Evolutionary conservation across 225 moss, liverwort and hornwort species (phyloP), one percentile per base, ranked within the genome.

Genomic region (Lunularia cruciata): DNA sequence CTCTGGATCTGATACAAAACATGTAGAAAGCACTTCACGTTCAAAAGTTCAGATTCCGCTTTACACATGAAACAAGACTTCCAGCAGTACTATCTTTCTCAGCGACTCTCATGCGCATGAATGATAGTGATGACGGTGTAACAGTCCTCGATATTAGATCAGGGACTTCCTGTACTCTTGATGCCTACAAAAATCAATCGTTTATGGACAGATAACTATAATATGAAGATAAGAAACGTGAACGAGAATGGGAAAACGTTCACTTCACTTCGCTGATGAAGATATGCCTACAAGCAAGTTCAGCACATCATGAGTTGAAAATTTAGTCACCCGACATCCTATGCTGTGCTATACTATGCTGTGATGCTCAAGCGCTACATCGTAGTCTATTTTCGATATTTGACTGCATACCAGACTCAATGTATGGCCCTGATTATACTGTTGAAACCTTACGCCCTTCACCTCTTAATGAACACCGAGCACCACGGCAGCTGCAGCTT

Each of bases 181-280:
- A 51, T 20, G 20, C 51, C 51, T 43, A 43, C 43, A 43, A 43
- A 43, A 43, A 43, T 43, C 43, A 43, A 43, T 43, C 4, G 51
- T n/a, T 19, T 19, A 54, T 54, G 54, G 54, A 54, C 54, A 54
- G 23, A 54, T 9, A 54, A 7, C 54, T 11, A 27, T 28, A 11
- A 27, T 28, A 36, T 3, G 59, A 18, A 22, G 43, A 43, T 43
- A 43, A 11, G 51, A 14, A 38, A 42, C 39, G 25, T 40, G 40
- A 61, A 22, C 23, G 39, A 40, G 11, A 61, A 1, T 22, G 37
- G 61, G 42, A 61, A 61, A 61, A 30, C 57, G 59, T 39, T 61
- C 61, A 61, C 39, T 61, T 40, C 22, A 40, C 39, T 61, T 40
- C 22, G 27, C 18, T 36, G 59, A 3, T 37, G 22, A 26, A 25